Evolutionary conservation across 2,329 filamentous ascomycete species (phyloP), one percentile per base, ranked within the genome.

Genomic region (Colletotrichum chrysophilum): DNA sequence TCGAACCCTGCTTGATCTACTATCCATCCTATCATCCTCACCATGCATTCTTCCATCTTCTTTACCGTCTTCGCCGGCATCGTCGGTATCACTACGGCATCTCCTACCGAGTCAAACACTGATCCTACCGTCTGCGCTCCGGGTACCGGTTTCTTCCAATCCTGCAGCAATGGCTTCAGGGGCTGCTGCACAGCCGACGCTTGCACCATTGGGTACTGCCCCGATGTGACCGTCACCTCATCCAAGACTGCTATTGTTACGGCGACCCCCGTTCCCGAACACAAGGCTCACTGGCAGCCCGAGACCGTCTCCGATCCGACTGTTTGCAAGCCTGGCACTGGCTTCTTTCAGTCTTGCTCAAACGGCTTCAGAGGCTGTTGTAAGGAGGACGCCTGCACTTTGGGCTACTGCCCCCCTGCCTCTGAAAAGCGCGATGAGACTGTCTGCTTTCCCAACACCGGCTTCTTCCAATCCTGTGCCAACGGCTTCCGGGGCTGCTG

Each of bases 401-500:
- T 74, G 3, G 71, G 71, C 8, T 74, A 65, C 66, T 74, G 71
- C 58, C 71, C 61, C 6, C 43, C 43, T 21, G 43, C n/a, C n/a
- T 48, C n/a, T 21, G n/a, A 21, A 5, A 67, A 75, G 60, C 64
- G 56, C 56, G 75, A 75, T 28, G 52, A 75, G 24, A 74, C 71
- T 10, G 67, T 74, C 14, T 75, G 72, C n/a, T 55, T 69, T 10
- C 69, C 69, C 4, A 64, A 69, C 2, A 75, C 72, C 16, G 72
- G 72, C 5, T 75, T 71, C 43, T 76, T 70, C 56, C 75, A 76
- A 14, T 70, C 72, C 16, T 76, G 75, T 62, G 26, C 60, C 21
- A 75, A 75, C 26, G 75, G 75, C 56, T 76, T 76, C 75, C 16
- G 56, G 2, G 75, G 75, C 6, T 76, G 75, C 67, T 76, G 71